Conservation (phyloP, 139 green algal species). For the Tetratostichococcus sp. region DNA sequence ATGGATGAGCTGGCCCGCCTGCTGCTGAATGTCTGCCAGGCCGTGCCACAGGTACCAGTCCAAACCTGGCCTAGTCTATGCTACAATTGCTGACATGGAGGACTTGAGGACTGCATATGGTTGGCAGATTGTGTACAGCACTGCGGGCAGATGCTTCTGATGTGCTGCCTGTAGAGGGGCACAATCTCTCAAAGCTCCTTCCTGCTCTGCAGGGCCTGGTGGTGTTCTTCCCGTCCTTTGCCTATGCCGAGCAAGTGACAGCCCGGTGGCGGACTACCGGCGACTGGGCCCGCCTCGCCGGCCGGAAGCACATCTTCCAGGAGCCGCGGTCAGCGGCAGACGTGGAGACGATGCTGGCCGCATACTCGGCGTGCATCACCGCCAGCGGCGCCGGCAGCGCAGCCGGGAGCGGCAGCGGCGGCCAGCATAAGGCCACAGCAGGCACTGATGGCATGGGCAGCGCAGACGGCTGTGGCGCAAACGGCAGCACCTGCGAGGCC, state of each 20-base stretch:
- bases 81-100: too few relatives aligned
- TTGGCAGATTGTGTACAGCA: too few relatives aligned
- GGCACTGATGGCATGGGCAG: background rate
- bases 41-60: slow-evolving; percentile 26
- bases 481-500: background rate
- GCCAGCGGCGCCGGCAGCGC: background rate
- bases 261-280: slow-evolving; percentile 54
- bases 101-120: too few relatives aligned
- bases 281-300: slow-evolving; percentile 36
- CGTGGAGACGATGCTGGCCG: slow-evolving; percentile 62
- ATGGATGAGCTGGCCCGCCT: slow-evolving; percentile 71
- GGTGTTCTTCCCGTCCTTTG: slow-evolving; percentile 90
- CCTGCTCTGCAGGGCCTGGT: slow-evolving; percentile 81
- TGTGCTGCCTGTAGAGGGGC: too few relatives aligned
- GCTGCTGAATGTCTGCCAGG: slow-evolving; percentile 64
- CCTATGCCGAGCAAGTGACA: slow-evolving; percentile 54
- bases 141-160: too few relatives aligned
- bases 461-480: background rate
- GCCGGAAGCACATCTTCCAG: slow-evolving; percentile 60
- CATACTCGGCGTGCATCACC: slow-evolving; percentile 46
- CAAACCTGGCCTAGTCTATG: too few relatives aligned
- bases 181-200: too few relatives aligned
- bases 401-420: background rate
- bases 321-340: slow-evolving; percentile 56
- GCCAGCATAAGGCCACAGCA: background rate